These are phyloP conservation scores for Lasiodiplodia gonubiensis DNA, from an alignment of 2,329 filamentous ascomycete genomes.

Conservation along the genomic window DNA sequence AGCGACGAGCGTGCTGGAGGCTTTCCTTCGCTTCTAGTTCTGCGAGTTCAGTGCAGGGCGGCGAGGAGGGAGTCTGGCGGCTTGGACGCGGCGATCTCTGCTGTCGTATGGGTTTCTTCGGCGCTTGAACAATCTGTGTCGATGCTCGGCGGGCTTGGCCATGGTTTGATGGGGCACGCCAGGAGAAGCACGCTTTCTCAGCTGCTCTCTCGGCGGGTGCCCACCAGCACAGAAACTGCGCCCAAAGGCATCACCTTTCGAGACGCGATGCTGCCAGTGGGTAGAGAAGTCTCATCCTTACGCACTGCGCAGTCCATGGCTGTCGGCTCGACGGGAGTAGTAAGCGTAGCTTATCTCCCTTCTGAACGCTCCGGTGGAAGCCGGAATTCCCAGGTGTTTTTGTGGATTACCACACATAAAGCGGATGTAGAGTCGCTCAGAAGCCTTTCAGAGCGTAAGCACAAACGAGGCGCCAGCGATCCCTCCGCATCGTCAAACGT, in stretches of 20 bases:
- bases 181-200: not conserved
- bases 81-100: not conserved
- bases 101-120: constrained; percentile 1
- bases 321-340: constrained; percentile 13
- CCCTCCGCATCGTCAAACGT: constrained; percentile 13
- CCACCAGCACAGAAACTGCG: not conserved
- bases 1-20: not conserved
- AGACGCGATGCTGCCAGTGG: not conserved
- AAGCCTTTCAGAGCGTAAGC: not conserved
- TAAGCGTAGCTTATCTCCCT: not conserved
- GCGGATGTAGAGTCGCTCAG: constrained; percentile 10
- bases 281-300: not conserved
- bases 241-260: not conserved
- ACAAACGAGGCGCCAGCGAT: constrained; percentile 6
- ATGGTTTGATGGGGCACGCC: not conserved
- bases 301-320: constrained; percentile 14
- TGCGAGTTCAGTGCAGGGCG: constrained; percentile 9
- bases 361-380: not conserved
- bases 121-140: not conserved
- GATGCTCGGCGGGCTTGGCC: constrained; percentile 15
- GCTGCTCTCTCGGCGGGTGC: not conserved
- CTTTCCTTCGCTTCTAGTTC: constrained; percentile 1
- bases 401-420: constrained; percentile 4
- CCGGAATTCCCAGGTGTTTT: constrained; percentile 14
- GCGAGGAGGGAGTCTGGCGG: not conserved